Evolutionary conservation across 2,329 filamentous ascomycete genomes (phyloP).

Genomic region (Alternaria metachromatica): DNA sequence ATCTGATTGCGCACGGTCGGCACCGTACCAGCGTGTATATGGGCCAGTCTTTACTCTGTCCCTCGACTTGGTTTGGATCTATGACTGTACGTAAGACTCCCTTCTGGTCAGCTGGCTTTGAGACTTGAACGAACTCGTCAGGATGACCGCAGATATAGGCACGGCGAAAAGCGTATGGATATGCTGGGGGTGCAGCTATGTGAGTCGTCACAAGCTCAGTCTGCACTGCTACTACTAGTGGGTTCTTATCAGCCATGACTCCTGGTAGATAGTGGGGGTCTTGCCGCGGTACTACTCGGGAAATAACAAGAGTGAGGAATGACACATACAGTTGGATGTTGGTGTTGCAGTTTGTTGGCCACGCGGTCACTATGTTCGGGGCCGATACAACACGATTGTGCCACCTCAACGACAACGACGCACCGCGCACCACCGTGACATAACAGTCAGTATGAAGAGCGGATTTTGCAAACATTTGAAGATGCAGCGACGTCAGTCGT

Average conservation of each 20-base stretch:
- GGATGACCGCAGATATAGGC: constrained; percentile 24
- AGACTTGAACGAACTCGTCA: constrained; percentile 25
- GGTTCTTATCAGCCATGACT: constrained; percentile 3
- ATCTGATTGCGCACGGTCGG: constrained; percentile 4
- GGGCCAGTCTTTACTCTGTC: neutral
- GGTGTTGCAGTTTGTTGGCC: neutral
- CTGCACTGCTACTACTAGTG: neutral
- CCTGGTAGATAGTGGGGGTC: neutral
- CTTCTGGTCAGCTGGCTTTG: neutral
- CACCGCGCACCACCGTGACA: neutral
- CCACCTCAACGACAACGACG: neutral
- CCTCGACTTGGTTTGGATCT: neutral
- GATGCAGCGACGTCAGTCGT: neutral
- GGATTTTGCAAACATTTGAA: neutral
- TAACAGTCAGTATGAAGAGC: neutral
- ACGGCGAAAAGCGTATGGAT: constrained; percentile 24
- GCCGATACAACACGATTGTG: neutral
- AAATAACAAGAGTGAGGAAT: neutral
- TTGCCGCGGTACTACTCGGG: neutral
- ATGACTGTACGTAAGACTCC: constrained; percentile 12
- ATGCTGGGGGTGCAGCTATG: neutral
- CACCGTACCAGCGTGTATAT: constrained; percentile 13
- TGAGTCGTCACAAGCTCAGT: neutral
- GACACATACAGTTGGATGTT: constrained; percentile 6
- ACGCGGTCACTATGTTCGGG: neutral